Base-by-base conservation (phyloP, 2,329 filamentous ascomycete species). In the Elsinoe perseae region DNA sequence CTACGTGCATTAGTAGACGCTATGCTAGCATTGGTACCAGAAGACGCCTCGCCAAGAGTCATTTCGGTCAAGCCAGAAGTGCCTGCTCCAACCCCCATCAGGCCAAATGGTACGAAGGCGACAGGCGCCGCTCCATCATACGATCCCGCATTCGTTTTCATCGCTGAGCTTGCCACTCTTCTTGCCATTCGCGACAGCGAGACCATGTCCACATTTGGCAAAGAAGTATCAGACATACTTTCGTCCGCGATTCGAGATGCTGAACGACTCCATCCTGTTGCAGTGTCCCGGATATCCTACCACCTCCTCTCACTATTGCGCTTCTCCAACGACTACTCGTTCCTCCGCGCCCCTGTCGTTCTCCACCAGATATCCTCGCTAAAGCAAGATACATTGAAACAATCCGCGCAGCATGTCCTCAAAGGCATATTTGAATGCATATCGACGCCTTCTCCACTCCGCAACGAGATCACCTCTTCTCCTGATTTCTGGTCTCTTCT, bases 401-500 rank as follows among this genome's bases (percentile, higher is more conserved):
- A 86, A 68, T 86, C 88, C 14, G 86, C 90, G 0, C 77, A 83
- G 28, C 80, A 89, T 3, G 82, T 95, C 0, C 76, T 95, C 16
- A 85, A 87, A 64, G 92, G 92, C 0, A 75, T 98, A 23, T 81
- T 84, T 43, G 77, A 84, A 43, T 96, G 91, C 64, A 87, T 95
- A 62, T 83, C 86, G 53, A 82, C 86, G 58, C 83, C 89, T 0
- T 84, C 84, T 23, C 83, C 87, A 10, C 75, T 98, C 25, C 84
- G 89, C 57, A 95, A 88, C 63, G 92, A 97, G 72, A 87, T 97
- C 63, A 95, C 95, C 72, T 92, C 89, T 12, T 97, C 92, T 16
- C 93, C 93, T 0, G 93, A 98, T 67, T 97, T 98, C 70, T 98
- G 93, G 93, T 86, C 86, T 4, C 87, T 96, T 12, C 76, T 98